Conservation (phyloP, 306 rosid species). For the Dalbergia oliveri region DNA sequence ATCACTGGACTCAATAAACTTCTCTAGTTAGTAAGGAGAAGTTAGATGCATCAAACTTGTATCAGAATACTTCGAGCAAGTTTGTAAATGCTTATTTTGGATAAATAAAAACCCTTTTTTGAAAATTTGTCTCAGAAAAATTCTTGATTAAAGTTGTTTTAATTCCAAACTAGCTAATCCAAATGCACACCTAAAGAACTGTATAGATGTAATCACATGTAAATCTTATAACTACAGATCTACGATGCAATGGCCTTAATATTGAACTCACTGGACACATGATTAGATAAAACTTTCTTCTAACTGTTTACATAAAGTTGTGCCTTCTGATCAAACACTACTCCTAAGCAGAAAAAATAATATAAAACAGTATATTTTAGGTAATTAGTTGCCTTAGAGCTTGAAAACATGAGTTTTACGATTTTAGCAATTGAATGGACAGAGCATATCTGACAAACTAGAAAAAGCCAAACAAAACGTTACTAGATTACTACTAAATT, state of each 20-base stretch:
- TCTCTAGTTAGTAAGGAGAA: background rate
- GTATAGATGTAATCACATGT: slow-evolving; percentile 1
- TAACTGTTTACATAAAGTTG: slow-evolving; percentile 3
- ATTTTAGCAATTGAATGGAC: slow-evolving; percentile 29
- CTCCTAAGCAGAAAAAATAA: slow-evolving; percentile 1
- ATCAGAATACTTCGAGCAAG: background rate
- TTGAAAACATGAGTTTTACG: background rate
- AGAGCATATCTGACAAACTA: slow-evolving; percentile 10
- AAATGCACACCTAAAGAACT: background rate
- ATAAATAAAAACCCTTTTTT: too few relatives aligned
- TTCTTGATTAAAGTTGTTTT: too few relatives aligned
- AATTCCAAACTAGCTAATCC: too few relatives aligned
- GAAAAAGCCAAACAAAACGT: slow-evolving; percentile 31
- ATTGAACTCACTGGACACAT: slow-evolving; percentile 10
- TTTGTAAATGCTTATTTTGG: too few relatives aligned
- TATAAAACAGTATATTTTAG: slow-evolving; percentile 13
- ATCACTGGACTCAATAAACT: slow-evolving; percentile 61
- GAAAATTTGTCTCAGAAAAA: too few relatives aligned
- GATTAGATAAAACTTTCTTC: background rate
- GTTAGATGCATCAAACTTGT: slow-evolving; percentile 3
- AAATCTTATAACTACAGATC: background rate
- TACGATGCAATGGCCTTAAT: background rate
- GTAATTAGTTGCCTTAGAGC: slow-evolving; percentile 11
- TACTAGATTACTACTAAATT: slow-evolving; percentile 9
- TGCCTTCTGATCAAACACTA: slow-evolving; percentile 8